Base-by-base conservation (phyloP, 352 stramenopile species). In the Phytopythium oedochilum region DNA sequence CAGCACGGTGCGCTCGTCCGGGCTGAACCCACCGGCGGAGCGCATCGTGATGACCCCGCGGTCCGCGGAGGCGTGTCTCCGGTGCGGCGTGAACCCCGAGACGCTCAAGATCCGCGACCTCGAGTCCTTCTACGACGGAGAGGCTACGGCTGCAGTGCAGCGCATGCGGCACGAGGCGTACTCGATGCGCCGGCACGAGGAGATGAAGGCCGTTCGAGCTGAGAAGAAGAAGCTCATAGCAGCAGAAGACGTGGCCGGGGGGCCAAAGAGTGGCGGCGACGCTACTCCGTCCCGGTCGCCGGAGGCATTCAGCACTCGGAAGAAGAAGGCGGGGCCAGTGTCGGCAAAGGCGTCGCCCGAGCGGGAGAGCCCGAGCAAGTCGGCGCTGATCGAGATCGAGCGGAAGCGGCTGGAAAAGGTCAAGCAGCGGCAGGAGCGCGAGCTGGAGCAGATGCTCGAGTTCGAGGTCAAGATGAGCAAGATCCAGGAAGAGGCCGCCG, bases 151-250 rank as follows among this genome's bases (percentile, higher is more conserved):
- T 1, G 85, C 91, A 9, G 86, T 96, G 17, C 91, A 97, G 63
- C 70, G 88, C 11, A 92, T 97, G 86, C 83, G 91, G 11, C 88
- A 97, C 57, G 91, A 97, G 49, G 86, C 87, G 7, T 97, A 97
- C 59, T 97, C 82, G n/a, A 77, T 96, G 62, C 73, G 89, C 1
- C 76, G 91, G 1, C 87, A 97, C 53, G 89, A 97, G 51, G 83
- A 97, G 64, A 97, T 97, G 88, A 89, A 92, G 18, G 68, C 87
- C 3, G 66, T 94, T 23, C 82, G 89, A 12, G 47, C 55, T 7
- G 87, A 96, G 59, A 92, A 95, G 52, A 87, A 84, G 46, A 79
- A 77, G 29, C 54, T 96, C n/a, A 6, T 90, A 0, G 70, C 68
- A 11, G 64, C 66, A 0, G 69, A 81, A 28, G 80, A 90, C 39